Conservation (phyloP, 345 rosid species). For the Eucalyptus cloeziana region DNA sequence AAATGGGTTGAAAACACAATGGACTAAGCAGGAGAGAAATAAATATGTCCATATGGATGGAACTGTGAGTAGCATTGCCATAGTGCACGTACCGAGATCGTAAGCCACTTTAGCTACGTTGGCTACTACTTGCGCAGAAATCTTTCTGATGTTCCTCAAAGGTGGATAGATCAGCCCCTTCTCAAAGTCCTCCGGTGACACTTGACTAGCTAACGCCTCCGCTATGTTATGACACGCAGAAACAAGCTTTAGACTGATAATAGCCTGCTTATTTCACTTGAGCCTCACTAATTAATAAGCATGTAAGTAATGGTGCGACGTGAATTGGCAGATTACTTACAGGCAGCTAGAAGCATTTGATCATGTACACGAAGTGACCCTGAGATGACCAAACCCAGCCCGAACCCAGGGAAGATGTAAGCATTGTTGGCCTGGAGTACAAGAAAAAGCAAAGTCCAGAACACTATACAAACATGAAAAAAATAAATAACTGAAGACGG, state of each 20-base stretch:
- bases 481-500: neutral
- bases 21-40: too few relatives aligned
- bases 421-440: conserved; percentile 76
- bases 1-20: too few relatives aligned
- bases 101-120: too few relatives aligned
- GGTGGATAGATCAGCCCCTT: too few relatives aligned
- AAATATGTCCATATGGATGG: too few relatives aligned
- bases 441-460: neutral
- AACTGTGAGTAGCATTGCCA: too few relatives aligned
- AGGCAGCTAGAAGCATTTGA: conserved; percentile 82
- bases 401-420: conserved; percentile 86
- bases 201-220: conserved; percentile 83
- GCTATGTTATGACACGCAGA: conserved; percentile 16
- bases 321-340: conserved; percentile 26
- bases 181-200: conserved; percentile 30
- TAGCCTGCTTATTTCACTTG: neutral
- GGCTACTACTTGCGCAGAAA: too few relatives aligned
- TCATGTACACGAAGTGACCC: conserved; percentile 81
- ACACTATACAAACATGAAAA: neutral
- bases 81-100: too few relatives aligned
- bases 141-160: too few relatives aligned
- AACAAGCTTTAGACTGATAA: neutral
- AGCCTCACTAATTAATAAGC: neutral
- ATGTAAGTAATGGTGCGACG: neutral
- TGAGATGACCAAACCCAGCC: conserved; percentile 80